Percentiles rank a stretch among this genome's conserved stretches.
Evolutionary conservation across 495 filamentous ascomycete species (phyloP).

Genomic region (Glutinoglossum americanum): DNA sequence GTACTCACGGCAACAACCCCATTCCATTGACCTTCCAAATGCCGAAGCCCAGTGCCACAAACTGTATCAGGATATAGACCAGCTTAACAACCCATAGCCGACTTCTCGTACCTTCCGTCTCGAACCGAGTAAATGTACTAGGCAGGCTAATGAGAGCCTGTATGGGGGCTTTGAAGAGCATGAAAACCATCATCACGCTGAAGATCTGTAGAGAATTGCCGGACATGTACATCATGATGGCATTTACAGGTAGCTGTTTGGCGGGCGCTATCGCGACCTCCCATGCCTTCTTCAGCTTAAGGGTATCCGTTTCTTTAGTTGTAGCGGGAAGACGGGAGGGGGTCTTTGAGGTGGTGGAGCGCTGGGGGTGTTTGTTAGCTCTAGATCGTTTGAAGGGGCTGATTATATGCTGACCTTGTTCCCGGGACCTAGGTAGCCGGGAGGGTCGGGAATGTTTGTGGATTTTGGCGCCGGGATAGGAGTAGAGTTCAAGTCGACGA

Average conservation of each 20-base stretch:
- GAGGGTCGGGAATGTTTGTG: slow-evolving; percentile 56
- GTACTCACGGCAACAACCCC: slow-evolving; percentile 74
- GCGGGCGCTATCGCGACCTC: slow-evolving; percentile 86
- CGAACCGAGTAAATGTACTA: slow-evolving; percentile 65
- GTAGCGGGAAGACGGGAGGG: slow-evolving; percentile 31
- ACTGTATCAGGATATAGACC: slow-evolving; percentile 71
- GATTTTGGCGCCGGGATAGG: slow-evolving; percentile 35
- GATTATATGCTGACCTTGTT: slow-evolving; percentile 1
- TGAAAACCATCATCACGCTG: slow-evolving; percentile 98
- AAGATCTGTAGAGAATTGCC: slow-evolving; percentile 97
- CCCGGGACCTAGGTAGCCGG: slow-evolving; percentile 43
- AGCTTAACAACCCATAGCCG: slow-evolving; percentile 62
- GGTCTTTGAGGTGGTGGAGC: slow-evolving; percentile 12
- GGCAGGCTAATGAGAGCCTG: slow-evolving; percentile 62
- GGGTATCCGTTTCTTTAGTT: slow-evolving; percentile 65
- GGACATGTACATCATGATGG: slow-evolving; percentile 99
- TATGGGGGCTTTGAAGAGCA: slow-evolving; percentile 93
- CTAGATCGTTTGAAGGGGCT: background rate
- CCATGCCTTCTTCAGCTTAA: slow-evolving; percentile 98
- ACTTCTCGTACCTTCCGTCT: slow-evolving; percentile 53
- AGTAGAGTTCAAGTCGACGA: slow-evolving; percentile 47
- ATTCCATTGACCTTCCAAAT: slow-evolving; percentile 96
- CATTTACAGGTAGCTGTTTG: slow-evolving; percentile 93
- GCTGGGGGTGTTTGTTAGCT: background rate
- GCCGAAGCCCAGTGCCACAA: slow-evolving; percentile 60